Evolutionary conservation across 257 asterid species (phyloP), one percentile per base, ranked within the genome.

Genomic region (Solanum microdontum): DNA sequence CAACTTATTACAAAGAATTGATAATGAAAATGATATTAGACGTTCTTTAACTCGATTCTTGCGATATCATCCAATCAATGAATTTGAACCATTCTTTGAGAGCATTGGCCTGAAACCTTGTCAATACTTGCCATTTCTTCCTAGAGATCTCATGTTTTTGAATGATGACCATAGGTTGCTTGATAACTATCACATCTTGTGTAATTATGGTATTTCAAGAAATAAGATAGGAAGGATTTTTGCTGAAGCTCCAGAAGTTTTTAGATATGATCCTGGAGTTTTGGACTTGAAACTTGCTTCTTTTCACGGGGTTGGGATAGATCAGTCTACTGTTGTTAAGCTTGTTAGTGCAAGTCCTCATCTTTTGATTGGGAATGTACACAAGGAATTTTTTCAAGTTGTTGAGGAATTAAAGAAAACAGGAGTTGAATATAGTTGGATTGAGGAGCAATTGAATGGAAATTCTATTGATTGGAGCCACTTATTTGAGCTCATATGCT

Each of bases 61-160:
- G 88, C 90, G 98, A 89, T 95, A 93, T 92, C 95, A 95, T 91
- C 98, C 98, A 11, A 92, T 95, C 82, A 94, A 95, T 90, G 98
- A 95, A 88, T 95, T 94, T n/a, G 98, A 95, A 90, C 98, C 97
- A 15, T 93, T 95, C 86, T 93, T 95, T 40, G 98, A 95, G 93
- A 95, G 98, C 89, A 91, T 94, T 86, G 98, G 98, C 19, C 77
- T 95, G 89, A 90, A 89, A 83, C 96, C 91, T 64, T 85, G 86
- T n/a, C 96, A 94, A 84, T 93, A 86, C 72, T 33, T 83, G 79
- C 60, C 80, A n/a, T 90, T 91, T 85, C 95, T 94, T 62, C 96
- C 98, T 0, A 91, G 91, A 87, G 87, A 92, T 37, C 82, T 94
- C 88, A 92, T 94, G 92, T 95, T 93, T 88, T 84, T 95, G 84